phyloP scores from a whole-genome alignment of 148 eudicot species.

The Vaccinium myrtillus region DNA sequence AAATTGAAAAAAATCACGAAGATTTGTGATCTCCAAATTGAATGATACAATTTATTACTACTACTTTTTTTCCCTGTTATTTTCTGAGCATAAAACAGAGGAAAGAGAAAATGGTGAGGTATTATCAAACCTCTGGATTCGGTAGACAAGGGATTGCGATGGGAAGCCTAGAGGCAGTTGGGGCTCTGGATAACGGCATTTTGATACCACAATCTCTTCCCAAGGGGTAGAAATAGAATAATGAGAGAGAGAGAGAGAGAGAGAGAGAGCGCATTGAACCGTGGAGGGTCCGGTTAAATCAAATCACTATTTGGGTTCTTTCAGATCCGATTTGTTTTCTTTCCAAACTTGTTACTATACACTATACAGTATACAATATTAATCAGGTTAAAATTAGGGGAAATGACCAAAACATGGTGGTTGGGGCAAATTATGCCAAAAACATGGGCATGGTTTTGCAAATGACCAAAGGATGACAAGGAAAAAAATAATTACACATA shows the following conservation, averaged over 20 bases:
- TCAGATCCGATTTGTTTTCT: too few species aligned
- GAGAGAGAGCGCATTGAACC: neutral
- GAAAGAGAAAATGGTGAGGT: neutral
- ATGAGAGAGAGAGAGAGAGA: neutral
- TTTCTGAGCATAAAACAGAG: neutral
- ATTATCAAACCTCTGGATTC: constrained; percentile 21
- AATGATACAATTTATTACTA: neutral
- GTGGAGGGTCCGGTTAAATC: neutral
- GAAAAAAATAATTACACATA: too few species aligned
- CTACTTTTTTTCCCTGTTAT: neutral
- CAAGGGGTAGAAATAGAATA: too few species aligned
- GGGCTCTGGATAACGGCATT: constrained; percentile 49
- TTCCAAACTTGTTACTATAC: too few species aligned
- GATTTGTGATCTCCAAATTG: neutral
- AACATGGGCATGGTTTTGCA: too few species aligned
- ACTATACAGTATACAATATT: too few species aligned
- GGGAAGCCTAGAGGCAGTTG: constrained; percentile 21
- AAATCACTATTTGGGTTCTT: too few species aligned
- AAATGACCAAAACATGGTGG: too few species aligned
- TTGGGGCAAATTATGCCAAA: too few species aligned
- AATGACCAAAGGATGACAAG: too few species aligned
- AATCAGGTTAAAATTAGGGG: too few species aligned
- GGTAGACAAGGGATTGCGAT: constrained; percentile 21
- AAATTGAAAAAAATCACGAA: neutral
- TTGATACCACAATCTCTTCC: constrained; percentile 22